These are phyloP conservation scores for Canavalia gladiata DNA, from an alignment of 306 rosid species.

Conservation along the genomic window DNA sequence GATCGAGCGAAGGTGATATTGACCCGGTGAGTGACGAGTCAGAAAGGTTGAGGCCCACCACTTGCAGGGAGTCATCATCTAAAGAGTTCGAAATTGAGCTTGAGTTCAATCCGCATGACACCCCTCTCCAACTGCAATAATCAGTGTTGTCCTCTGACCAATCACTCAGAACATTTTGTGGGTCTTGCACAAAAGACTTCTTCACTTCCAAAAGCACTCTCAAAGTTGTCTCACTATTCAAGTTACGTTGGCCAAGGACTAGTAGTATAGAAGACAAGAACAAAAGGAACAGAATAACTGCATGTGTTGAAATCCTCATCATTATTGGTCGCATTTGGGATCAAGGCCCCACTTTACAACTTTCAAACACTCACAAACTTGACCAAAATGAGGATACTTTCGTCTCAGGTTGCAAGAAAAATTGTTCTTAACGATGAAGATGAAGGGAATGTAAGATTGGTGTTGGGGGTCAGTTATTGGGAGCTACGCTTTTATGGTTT, in stretches of 20 bases:
- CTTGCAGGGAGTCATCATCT: slow-evolving; percentile 52
- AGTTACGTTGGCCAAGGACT: slow-evolving; percentile 48
- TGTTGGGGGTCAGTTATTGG: neutral
- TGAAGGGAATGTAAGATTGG: neutral
- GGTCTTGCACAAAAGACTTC: slow-evolving; percentile 70
- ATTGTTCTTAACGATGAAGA: slow-evolving; percentile 5
- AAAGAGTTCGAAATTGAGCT: slow-evolving; percentile 47
- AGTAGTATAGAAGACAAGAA: slow-evolving; percentile 41
- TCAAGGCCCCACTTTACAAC: slow-evolving; percentile 11
- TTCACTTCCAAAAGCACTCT: slow-evolving; percentile 76
- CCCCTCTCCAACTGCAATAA: slow-evolving; percentile 83
- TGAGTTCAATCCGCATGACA: slow-evolving; percentile 60
- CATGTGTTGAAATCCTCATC: slow-evolving; percentile 45
- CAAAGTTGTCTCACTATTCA: slow-evolving; percentile 56
- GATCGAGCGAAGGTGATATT: slow-evolving; percentile 70
- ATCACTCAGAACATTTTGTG: slow-evolving; percentile 65
- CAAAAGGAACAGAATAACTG: slow-evolving; percentile 34
- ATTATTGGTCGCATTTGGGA: slow-evolving; percentile 35
- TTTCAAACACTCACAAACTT: slow-evolving; percentile 29
- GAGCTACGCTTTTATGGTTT: slow-evolving; percentile 40
- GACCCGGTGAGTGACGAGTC: slow-evolving; percentile 87
- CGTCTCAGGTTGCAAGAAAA: neutral
- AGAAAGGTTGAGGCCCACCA: slow-evolving; percentile 80
- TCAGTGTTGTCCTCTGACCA: slow-evolving; percentile 71
- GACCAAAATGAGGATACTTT: slow-evolving; percentile 18